Evolutionary conservation across 768 basidiomycete genomes (phyloP).

Genomic region (Exidia glandulosa): DNA sequence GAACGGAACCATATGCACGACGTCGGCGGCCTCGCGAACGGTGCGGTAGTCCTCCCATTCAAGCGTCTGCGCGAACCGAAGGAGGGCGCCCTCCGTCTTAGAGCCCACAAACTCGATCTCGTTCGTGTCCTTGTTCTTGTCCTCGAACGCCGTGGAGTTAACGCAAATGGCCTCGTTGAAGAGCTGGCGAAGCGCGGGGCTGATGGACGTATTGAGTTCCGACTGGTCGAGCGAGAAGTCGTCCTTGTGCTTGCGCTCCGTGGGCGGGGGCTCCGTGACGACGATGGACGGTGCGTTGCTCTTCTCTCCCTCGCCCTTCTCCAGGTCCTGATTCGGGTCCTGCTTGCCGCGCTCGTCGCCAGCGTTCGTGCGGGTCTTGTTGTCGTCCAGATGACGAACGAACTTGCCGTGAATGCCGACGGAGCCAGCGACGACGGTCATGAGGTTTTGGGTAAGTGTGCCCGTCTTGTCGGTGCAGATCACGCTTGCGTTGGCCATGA

Average conservation of each 20-base stretch:
- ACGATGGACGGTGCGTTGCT: neutral
- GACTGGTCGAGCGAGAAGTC: slow-evolving; percentile 85
- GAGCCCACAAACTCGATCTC: slow-evolving; percentile 66
- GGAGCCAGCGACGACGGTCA: slow-evolving; percentile 95
- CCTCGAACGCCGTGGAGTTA: slow-evolving; percentile 94
- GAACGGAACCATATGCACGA: slow-evolving; percentile 88
- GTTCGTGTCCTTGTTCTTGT: slow-evolving; percentile 49
- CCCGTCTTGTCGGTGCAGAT: slow-evolving; percentile 96
- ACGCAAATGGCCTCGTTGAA: slow-evolving; percentile 81
- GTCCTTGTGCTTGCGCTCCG: slow-evolving; percentile 33
- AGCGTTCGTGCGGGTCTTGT: slow-evolving; percentile 61
- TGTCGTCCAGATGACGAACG: slow-evolving; percentile 64
- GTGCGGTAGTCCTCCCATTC: slow-evolving; percentile 63
- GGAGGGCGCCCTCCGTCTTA: slow-evolving; percentile 91
- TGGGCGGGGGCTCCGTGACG: neutral
- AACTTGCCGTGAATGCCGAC: slow-evolving; percentile 93
- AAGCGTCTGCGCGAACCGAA: slow-evolving; percentile 74
- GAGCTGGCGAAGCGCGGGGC: slow-evolving; percentile 46
- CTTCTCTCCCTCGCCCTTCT: slow-evolving; percentile 4
- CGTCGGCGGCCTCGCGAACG: slow-evolving; percentile 43
- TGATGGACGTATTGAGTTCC: slow-evolving; percentile 53
- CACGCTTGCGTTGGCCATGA: slow-evolving; percentile 96
- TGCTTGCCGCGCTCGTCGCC: slow-evolving; percentile 32
- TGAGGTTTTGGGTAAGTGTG: slow-evolving; percentile 88
- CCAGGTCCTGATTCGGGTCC: slow-evolving; percentile 1